Base-by-base conservation (phyloP, 129 eudicot genomes). In the Logfia minima region DNA sequence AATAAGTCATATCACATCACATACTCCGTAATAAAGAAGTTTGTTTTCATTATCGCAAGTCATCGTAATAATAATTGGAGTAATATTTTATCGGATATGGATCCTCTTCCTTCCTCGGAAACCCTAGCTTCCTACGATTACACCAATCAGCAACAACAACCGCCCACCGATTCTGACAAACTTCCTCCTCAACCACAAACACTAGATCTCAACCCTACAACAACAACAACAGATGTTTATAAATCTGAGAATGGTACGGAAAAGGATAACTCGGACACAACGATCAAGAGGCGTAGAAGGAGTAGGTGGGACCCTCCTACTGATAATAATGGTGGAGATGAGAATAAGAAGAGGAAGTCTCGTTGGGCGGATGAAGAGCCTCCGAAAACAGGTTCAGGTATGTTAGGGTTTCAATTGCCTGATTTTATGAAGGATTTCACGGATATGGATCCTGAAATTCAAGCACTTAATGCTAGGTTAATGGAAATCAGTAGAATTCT, bases 291-390 rank as follows among this genome's bases (percentile, higher is more conserved):
- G 61, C 82, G 89, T 28, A 77, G 97, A 59, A 70, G 91, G 16
- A 87, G 96, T 80, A 37, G 97, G 71, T 89, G 97, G 97, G 96
- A 89, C 32, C 96, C 96, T 0, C 92, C 94, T 63, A 71, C 65
- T 8, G 82, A 71, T 1, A 87, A 78, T 43, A 51, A 67, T 59
- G 69, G 60, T 6, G 71, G 61, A 68, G 78, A 72, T 1, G 91
- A 69, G 10, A 68, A 66, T 7, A 88, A 87, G 84, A 92, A 92
- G 86, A 72, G 96, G 81, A 92, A 88, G 83, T 90, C 98, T 17
- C 73, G 98, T 58, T 92, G 98, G 98, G 91, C 93, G 16, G 96
- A 90, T 37, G 98, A 92, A 17, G 88, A 81, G 35, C 93, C 96
- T 2, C 90, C 88, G 5, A 48, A 48, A 48, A 48, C 55, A 14